Evolutionary conservation across 2,329 filamentous ascomycete genomes (phyloP).

Genomic region (Neonectria punicea): DNA sequence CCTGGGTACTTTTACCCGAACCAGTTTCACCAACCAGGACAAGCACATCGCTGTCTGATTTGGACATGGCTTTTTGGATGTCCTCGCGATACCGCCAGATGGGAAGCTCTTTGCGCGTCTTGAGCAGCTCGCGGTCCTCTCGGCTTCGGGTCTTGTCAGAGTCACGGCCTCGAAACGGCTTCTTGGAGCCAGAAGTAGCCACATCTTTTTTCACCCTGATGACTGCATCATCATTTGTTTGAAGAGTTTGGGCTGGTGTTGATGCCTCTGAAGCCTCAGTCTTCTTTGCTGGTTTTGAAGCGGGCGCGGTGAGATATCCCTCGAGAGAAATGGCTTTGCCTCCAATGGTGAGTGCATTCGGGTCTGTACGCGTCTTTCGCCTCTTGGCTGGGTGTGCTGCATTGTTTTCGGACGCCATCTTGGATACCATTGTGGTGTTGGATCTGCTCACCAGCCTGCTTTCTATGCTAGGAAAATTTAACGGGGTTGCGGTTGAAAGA

Average conservation of each 20-base stretch:
- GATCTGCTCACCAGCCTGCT: not conserved
- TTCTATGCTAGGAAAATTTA: slow-evolving; percentile 12
- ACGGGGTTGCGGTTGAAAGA: not conserved
- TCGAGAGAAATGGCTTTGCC: slow-evolving; percentile 61
- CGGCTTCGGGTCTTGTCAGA: slow-evolving; percentile 28
- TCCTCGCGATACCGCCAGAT: slow-evolving; percentile 80
- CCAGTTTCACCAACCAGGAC: slow-evolving; percentile 94
- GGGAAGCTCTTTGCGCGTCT: slow-evolving; percentile 74
- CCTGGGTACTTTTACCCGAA: slow-evolving; percentile 95
- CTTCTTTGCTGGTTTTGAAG: slow-evolving; percentile 38
- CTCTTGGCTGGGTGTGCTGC: slow-evolving; percentile 49
- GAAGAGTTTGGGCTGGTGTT: slow-evolving; percentile 10
- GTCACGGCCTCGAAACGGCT: slow-evolving; percentile 16
- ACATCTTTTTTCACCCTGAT: slow-evolving; percentile 4
- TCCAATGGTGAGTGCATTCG: slow-evolving; percentile 57
- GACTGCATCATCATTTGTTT: slow-evolving; percentile 3
- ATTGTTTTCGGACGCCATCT: slow-evolving; percentile 42
- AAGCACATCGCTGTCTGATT: slow-evolving; percentile 73
- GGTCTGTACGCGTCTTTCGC: slow-evolving; percentile 47
- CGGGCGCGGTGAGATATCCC: slow-evolving; percentile 58
- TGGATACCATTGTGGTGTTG: slow-evolving; percentile 17
- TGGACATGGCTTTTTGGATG: slow-evolving; percentile 71
- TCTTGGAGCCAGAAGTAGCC: slow-evolving; percentile 14
- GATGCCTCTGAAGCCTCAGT: slow-evolving; percentile 17
- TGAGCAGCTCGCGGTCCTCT: slow-evolving; percentile 50